These are phyloP conservation scores for Alternaria gaisen DNA, from an alignment of 2,329 filamentous ascomycete genomes.

Conservation along the genomic window DNA sequence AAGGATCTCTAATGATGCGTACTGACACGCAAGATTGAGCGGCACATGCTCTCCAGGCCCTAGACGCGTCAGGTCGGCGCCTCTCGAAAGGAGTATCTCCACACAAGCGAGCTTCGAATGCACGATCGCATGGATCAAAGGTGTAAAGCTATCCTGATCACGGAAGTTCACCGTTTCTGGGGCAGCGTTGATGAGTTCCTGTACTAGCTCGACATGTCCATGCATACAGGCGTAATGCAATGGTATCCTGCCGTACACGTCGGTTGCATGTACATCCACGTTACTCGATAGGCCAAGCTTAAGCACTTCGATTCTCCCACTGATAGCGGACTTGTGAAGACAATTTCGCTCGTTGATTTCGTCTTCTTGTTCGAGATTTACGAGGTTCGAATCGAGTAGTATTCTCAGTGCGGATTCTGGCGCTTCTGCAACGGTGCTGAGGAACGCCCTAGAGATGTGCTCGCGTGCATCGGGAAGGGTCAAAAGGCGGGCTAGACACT, in stretches of 20 bases:
- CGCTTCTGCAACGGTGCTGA: constrained; percentile 87
- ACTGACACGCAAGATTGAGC: constrained; percentile 92
- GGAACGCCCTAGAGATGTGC: constrained; percentile 86
- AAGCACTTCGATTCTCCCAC: constrained; percentile 82
- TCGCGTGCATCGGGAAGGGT: constrained; percentile 71
- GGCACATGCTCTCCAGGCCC: constrained; percentile 93
- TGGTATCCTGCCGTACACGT: constrained; percentile 93
- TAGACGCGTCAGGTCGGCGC: constrained; percentile 84
- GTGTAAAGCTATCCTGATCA: constrained; percentile 97
- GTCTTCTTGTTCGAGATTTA: constrained; percentile 92
- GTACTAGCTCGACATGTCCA: constrained; percentile 84
- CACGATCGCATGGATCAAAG: constrained; percentile 93
- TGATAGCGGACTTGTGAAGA: constrained; percentile 95
- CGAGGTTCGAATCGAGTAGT: constrained; percentile 80
- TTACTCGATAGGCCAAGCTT: constrained; percentile 75
- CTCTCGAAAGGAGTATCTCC: constrained; percentile 75
- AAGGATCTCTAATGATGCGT: constrained; percentile 85
- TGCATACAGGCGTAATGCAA: constrained; percentile 97
- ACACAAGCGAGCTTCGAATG: constrained; percentile 85
- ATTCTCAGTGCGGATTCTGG: constrained; percentile 77
- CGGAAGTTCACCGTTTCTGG: constrained; percentile 82
- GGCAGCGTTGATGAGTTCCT: constrained; percentile 73
- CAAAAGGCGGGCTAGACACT: constrained; percentile 78
- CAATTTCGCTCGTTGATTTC: constrained; percentile 98
- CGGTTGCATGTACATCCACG: constrained; percentile 80